Evolutionary conservation across 2,329 filamentous ascomycete genomes (phyloP).

Genomic region (Nigrospora osmanthi): DNA sequence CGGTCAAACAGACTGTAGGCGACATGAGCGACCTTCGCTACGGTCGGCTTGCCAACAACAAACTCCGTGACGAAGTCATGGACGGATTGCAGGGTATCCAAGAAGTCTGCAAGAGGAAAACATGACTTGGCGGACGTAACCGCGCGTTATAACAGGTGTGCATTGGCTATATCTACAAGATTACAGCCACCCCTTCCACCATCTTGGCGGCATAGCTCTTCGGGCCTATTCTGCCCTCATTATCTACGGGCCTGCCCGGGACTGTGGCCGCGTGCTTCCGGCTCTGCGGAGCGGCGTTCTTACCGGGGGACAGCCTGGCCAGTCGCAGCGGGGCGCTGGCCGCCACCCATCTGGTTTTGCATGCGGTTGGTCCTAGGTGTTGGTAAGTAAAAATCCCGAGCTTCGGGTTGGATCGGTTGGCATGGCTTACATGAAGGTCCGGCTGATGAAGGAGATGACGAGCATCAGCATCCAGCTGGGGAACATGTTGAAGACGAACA

Average conservation of each 20-base stretch:
- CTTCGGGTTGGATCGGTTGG: neutral
- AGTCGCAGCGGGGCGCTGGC: constrained; percentile 14
- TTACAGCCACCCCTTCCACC: neutral
- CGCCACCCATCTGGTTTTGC: constrained; percentile 12
- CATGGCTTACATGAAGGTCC: constrained; percentile 63
- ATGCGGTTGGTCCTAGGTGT: constrained; percentile 13
- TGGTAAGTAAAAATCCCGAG: constrained; percentile 7
- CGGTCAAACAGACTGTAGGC: constrained; percentile 59
- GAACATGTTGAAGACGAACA: constrained; percentile 59
- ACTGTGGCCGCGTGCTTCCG: neutral
- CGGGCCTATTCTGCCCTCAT: too few species aligned
- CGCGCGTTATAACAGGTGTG: constrained; percentile 3
- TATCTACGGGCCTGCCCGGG: too few species aligned
- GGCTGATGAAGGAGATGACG: constrained; percentile 62
- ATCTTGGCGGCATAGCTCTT: too few species aligned
- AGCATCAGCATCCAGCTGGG: constrained; percentile 77
- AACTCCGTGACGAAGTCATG: constrained; percentile 58
- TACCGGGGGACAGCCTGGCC: constrained; percentile 18
- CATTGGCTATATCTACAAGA: constrained; percentile 2
- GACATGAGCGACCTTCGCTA: constrained; percentile 77
- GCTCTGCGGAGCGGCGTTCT: neutral
- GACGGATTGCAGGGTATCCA: constrained; percentile 58
- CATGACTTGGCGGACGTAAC: constrained; percentile 13
- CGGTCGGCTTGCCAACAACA: constrained; percentile 60
- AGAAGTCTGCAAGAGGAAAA: constrained; percentile 49